phyloP scores from a whole-genome alignment of 2,329 filamentous ascomycete genomes.

The Onygenales sp. region DNA sequence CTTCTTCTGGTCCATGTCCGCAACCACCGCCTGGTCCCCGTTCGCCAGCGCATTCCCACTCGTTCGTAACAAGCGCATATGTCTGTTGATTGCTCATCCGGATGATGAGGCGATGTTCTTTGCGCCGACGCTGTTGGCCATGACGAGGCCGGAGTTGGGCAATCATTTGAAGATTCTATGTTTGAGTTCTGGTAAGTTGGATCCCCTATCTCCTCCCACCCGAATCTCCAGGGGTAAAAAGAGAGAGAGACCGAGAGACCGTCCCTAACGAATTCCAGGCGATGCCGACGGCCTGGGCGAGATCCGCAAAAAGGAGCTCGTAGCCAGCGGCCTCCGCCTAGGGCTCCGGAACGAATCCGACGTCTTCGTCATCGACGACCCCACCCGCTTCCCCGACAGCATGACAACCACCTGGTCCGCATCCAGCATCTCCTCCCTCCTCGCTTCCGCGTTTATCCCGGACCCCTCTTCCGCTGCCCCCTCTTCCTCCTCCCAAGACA shows the following conservation, averaged over 20 bases:
- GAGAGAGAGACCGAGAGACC: neutral
- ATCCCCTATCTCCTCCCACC: neutral
- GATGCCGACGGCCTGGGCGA: constrained; percentile 81
- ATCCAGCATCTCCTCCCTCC: constrained; percentile 57
- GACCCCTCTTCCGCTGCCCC: constrained; percentile 35
- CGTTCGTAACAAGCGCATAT: constrained; percentile 74
- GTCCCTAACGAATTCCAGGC: constrained; percentile 37
- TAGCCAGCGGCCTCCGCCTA: constrained; percentile 66
- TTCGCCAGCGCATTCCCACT: constrained; percentile 42
- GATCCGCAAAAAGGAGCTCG: constrained; percentile 71
- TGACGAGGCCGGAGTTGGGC: constrained; percentile 67
- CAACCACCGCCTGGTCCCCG: constrained; percentile 27
- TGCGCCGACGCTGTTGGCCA: constrained; percentile 73
- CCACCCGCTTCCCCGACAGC: constrained; percentile 71
- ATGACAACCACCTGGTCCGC: constrained; percentile 74
- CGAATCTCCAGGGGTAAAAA: too few relatives aligned
- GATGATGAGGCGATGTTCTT: constrained; percentile 99
- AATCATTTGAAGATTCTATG: constrained; percentile 95
- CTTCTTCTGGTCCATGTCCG: constrained; percentile 33
- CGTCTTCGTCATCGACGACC: constrained; percentile 74
- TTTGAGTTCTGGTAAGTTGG: constrained; percentile 62
- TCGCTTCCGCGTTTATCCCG: constrained; percentile 66
- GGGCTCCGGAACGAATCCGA: constrained; percentile 68
- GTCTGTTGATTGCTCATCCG: constrained; percentile 88
- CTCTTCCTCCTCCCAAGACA: constrained; percentile 21